These are phyloP conservation scores for Colletotrichum australisinense DNA, from an alignment of 2,329 filamentous ascomycete species.

Conservation along the genomic window DNA sequence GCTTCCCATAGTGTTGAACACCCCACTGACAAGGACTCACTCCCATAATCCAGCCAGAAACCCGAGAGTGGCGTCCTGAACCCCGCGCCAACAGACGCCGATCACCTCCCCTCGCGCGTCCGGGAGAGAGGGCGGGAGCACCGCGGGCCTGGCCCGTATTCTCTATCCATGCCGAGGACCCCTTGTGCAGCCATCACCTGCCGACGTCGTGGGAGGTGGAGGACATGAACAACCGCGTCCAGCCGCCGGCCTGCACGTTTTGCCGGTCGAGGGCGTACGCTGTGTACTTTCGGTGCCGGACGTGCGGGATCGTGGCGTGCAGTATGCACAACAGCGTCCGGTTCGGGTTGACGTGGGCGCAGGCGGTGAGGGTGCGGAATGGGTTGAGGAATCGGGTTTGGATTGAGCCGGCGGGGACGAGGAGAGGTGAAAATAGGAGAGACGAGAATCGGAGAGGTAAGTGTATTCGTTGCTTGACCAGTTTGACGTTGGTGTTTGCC, in stretches of 20 bases:
- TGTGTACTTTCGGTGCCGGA: constrained; percentile 1
- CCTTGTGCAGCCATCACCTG: constrained; percentile 2
- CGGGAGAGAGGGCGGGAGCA: no score
- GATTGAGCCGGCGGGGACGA: neutral
- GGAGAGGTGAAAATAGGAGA: neutral
- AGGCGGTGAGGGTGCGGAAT: neutral
- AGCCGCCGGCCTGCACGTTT: neutral
- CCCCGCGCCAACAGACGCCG: neutral
- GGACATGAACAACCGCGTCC: constrained; percentile 3
- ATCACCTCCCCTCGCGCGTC: no score
- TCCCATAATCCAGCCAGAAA: neutral
- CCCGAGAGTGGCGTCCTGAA: neutral
- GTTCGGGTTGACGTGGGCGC: neutral
- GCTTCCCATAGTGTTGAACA: no score
- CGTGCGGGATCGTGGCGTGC: constrained; percentile 7
- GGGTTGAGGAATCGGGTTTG: neutral
- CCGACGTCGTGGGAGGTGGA: neutral
- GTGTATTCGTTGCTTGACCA: neutral
- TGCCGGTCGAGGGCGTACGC: constrained; percentile 3
- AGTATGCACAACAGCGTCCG: neutral
- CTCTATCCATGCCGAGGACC: constrained; percentile 5
- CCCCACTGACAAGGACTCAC: neutral
- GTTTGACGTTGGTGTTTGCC: no score
- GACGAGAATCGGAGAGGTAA: neutral
- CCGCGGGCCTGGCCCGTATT: constrained; percentile 5